These are phyloP conservation scores for Corchorus capsularis DNA, from an alignment of 345 rosid species.

Conservation along the genomic window DNA sequence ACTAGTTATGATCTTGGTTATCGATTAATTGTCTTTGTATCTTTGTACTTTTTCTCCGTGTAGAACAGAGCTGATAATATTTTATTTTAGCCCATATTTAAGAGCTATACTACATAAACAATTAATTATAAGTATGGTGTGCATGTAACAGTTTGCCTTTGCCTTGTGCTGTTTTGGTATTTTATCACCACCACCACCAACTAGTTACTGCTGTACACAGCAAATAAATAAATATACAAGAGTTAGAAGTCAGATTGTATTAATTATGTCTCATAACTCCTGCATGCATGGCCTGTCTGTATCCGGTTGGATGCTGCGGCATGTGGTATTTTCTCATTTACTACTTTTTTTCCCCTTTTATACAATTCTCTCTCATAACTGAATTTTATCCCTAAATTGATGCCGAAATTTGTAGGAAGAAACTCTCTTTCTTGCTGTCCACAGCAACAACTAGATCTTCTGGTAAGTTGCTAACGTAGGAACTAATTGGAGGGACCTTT, in stretches of 20 bases:
- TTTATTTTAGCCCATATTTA: background rate
- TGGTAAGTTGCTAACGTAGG: background rate
- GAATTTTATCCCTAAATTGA: too few species aligned
- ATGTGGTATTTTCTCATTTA: too few species aligned
- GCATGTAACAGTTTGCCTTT: background rate
- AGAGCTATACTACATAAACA: background rate
- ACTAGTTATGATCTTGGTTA: background rate
- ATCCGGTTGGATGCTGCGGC: too few species aligned
- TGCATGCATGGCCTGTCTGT: too few species aligned
- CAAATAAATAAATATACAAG: background rate
- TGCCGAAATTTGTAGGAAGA: too few species aligned
- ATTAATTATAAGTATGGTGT: background rate
- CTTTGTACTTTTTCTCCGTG: background rate
- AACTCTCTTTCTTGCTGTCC: too few species aligned
- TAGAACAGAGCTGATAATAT: slow-evolving; percentile 1
- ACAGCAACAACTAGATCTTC: too few species aligned
- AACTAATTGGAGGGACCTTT: background rate
- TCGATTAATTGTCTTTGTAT: background rate
- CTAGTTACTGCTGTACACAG: background rate
- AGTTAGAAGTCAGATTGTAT: too few species aligned
- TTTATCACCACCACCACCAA: background rate
- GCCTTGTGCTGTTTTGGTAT: background rate
- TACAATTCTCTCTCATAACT: too few species aligned
- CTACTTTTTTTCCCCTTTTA: too few species aligned
- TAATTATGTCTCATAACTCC: too few species aligned